Conservation (phyloP, 108 stramenopile genomes). For the Cyclotella baltica region DNA sequence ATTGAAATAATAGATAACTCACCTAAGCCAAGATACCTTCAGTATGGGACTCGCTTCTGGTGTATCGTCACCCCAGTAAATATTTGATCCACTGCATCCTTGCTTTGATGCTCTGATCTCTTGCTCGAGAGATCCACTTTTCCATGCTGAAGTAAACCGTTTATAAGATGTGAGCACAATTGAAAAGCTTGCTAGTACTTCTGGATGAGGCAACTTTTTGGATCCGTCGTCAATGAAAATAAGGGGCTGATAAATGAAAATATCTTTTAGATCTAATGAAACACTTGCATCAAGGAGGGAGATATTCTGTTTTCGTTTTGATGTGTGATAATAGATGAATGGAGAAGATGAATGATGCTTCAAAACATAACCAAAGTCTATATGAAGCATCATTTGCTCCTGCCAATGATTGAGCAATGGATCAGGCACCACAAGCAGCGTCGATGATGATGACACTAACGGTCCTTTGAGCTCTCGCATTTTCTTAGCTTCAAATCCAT, state of each 20-base stretch:
- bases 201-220: conserved; percentile 60
- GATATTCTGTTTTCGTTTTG: conserved; percentile 6
- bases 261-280: conserved; percentile 29
- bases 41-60: conserved; percentile 68
- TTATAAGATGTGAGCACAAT: conserved; percentile 80
- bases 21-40: conserved; percentile 74
- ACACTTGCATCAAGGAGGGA: conserved; percentile 8
- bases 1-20: too few relatives aligned
- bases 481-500: conserved; percentile 54
- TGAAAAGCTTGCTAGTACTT: conserved; percentile 64
- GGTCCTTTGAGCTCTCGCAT: conserved; percentile 46
- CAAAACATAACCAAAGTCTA: conserved; percentile 63
- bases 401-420: conserved; percentile 82
- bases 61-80: conserved; percentile 33
- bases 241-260: conserved; percentile 51
- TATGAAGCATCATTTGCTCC: conserved; percentile 70
- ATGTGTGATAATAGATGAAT: conserved; percentile 51
- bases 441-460: conserved; percentile 58
- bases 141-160: conserved; percentile 80
- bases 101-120: conserved; percentile 60
- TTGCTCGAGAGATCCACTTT: conserved; percentile 75
- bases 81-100: conserved; percentile 1
- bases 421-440: conserved; percentile 80
- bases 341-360: conserved; percentile 40
- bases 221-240: conserved; percentile 75